These are phyloP conservation scores for Alternaria brassicicola DNA, from an alignment of 2,329 filamentous ascomycete genomes.

Conservation along the genomic window DNA sequence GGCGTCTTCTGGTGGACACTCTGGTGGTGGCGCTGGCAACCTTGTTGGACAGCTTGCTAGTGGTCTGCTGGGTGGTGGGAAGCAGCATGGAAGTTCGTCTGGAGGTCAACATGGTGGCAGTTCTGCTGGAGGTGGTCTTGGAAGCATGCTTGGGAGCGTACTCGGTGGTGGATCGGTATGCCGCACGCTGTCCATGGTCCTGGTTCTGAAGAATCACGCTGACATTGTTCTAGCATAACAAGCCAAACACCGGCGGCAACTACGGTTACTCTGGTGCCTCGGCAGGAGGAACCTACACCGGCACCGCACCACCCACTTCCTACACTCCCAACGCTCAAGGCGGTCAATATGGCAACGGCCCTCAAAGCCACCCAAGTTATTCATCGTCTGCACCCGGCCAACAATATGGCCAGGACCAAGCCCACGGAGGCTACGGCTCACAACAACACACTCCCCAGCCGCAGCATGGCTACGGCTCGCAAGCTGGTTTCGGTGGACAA, in stretches of 20 bases:
- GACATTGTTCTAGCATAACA: slow-evolving; percentile 32
- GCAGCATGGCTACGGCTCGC: slow-evolving; percentile 27
- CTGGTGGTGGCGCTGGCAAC: slow-evolving; percentile 45
- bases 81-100: slow-evolving; percentile 51
- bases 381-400: slow-evolving; percentile 28
- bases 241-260: slow-evolving; percentile 57
- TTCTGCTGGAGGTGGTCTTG: slow-evolving; percentile 39
- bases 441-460: slow-evolving; percentile 18
- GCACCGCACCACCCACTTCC: slow-evolving; percentile 66
- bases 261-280: slow-evolving; percentile 62
- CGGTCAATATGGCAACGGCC: slow-evolving; percentile 26
- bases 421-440: slow-evolving; percentile 16
- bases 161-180: slow-evolving; percentile 47
- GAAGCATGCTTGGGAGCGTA: slow-evolving; percentile 41
- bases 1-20: slow-evolving; percentile 28
- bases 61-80: slow-evolving; percentile 49
- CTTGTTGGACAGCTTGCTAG: slow-evolving; percentile 63
- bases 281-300: slow-evolving; percentile 62
- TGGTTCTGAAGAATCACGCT: slow-evolving; percentile 1
- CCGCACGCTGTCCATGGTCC: slow-evolving; percentile 10
- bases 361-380: slow-evolving; percentile 29
- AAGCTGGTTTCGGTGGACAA: slow-evolving; percentile 34
- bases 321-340: slow-evolving; percentile 57
- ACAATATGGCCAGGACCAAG: slow-evolving; percentile 24
- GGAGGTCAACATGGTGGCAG: slow-evolving; percentile 53